Evolutionary conservation across 2,329 filamentous ascomycete genomes (phyloP), one percentile per base, ranked within the genome.

Genomic region (Penicillium polonicum): DNA sequence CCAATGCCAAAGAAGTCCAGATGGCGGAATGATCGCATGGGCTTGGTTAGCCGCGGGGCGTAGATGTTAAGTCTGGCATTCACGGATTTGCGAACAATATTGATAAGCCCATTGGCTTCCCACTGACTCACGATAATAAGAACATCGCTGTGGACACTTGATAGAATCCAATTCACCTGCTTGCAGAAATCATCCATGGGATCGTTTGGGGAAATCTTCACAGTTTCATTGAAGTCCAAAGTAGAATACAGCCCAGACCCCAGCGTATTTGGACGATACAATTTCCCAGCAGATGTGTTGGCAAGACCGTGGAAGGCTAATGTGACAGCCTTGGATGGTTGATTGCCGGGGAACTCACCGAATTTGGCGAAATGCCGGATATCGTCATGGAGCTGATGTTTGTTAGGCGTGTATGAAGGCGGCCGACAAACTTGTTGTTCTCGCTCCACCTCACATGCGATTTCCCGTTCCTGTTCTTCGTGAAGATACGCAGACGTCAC

Each of bases 381-480:
- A 49, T 61, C 44, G 19, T 43, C n/a, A 35, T 65, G 42, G 2
- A 63, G 7, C 13, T 17, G 5, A 23, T 60, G 52, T 17, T 17
- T n/a, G 0, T 85, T 60, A 0, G 85, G 76, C 0, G 64, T 33
- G 1, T 76, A 73, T 0, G 71, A 57, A 0, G 68, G 65, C 0
- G 85, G 82, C 1, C 74, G 77, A 61, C 87, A 76, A 0, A 84
- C 62, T 48, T 88, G 74, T 2, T 79, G 74, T 65, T 90, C 84
- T 33, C 81, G 74, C 61, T 90, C 84, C 0, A 83, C 79, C 59
- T 91, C 87, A 0, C 84, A 84, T 0, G 83, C 77, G 0, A 91
- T 73, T 43, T 68, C 48, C 17, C 87, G 78, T 66, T 91, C 88
- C 61, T 90, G 85, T 56, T 91, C 87, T 65, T 90, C 86, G 3